Evolutionary conservation across 179 eudicot species (phyloP), one percentile per base, ranked within the genome.

Genomic region (Actinidia polygama): DNA sequence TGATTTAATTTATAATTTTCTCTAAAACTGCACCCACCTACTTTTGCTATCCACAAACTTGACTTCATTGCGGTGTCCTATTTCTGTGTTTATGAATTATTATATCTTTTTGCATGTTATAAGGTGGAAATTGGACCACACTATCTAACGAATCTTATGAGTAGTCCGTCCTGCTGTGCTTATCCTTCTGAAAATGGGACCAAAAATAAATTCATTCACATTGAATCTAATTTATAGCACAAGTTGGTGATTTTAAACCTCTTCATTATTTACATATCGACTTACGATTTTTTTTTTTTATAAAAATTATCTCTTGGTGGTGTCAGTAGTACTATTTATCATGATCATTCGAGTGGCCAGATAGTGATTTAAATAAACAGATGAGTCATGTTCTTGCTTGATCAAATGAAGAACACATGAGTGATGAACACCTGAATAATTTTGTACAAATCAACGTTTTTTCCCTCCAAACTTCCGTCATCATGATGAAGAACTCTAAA

Each of bases 81-180:
- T 23, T 61, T 63, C 12, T 40, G 24, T 4, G 24, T 24, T 24
- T 12, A 14, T 21, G 24, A 64, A 64, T 64, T 64, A 64, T 64
- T 64, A 24, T 64, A 64, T 64, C 40, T 21, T 40, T 64, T 30
- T 64, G 44, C 70, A 12, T 21, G 26, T 64, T 64, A 7, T 64
- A 23, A 64, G 24, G 40, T 26, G 9, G 14, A 26, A 55, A 36
- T 70, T 53, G 66, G 79, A 75, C 79, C 79, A 75, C 79, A 54
- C 21, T 51, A 75, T 54, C 61, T 15, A 55, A 51, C 23, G 10
- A 55, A 23, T 75, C 79, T 75, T 10, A 68, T 16, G 47, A 36
- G 10, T 68, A 7, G 36, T 30, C 36, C 36, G 36, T 30, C 36
- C 36, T 30, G 36, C n/a, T n/a, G n/a, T n/a, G n/a, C 26, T 68